Evolutionary conservation across 192 early-diverging fungal genomes (phyloP).

Genomic region (Coemansia pectinata): DNA sequence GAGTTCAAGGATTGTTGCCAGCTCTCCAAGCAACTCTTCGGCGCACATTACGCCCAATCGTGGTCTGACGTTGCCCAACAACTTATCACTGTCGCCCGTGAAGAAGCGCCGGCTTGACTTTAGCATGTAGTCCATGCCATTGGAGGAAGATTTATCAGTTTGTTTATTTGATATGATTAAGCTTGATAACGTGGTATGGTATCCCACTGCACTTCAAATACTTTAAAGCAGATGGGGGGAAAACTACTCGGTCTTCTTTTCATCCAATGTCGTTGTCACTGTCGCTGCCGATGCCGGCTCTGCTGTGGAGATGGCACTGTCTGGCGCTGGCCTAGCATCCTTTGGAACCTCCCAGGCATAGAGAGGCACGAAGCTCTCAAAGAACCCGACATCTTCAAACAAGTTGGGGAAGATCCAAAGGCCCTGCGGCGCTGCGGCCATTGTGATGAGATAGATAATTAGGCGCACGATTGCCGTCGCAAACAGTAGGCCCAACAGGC

Average conservation of each 20-base stretch:
- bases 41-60: constrained; percentile 44
- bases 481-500: constrained; percentile 88
- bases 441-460: constrained; percentile 78
- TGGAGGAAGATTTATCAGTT: not conserved
- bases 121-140: not conserved
- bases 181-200: not conserved
- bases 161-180: not conserved
- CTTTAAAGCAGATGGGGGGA: not conserved
- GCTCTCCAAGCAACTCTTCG: constrained; percentile 14
- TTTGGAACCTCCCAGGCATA: constrained; percentile 82
- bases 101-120: constrained; percentile 44
- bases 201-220: not conserved
- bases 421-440: constrained; percentile 71
- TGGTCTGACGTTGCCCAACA: constrained; percentile 41
- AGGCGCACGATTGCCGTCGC: constrained; percentile 83
- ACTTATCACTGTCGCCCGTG: not conserved
- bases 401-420: constrained; percentile 98
- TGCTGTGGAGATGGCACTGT: not conserved
- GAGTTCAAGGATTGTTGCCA: constrained; percentile 8
- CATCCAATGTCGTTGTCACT: constrained; percentile 1
- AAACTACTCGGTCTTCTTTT: constrained; percentile 39
- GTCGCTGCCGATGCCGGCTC: not conserved
- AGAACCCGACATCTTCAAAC: constrained; percentile 92
- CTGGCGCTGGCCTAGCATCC: constrained; percentile 26
- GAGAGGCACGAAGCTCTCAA: constrained; percentile 91